Percentiles rank a stretch among this genome's conserved stretches.
Conservation (phyloP, 2,329 filamentous ascomycete species). For the Exserohilum turcica region DNA sequence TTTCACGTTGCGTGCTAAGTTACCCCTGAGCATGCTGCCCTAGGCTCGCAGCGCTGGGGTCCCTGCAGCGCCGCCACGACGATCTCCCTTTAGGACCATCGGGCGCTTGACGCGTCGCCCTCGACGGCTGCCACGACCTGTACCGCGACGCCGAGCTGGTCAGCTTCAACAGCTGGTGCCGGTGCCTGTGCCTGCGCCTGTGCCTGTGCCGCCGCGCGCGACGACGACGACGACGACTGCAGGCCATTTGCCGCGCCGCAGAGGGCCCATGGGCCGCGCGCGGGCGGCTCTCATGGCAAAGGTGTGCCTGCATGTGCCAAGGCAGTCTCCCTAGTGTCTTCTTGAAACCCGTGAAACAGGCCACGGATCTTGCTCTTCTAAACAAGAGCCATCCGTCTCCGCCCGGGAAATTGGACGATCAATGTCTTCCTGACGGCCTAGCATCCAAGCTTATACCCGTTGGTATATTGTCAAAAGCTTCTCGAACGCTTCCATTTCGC, state of each 20-base stretch:
- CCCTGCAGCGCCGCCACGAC: conserved; percentile 37
- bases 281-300: conserved; percentile 30
- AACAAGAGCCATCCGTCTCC: conserved; percentile 47
- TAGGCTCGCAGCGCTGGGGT: conserved; percentile 23
- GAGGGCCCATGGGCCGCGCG: conserved; percentile 35
- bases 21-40: conserved; percentile 26
- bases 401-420: conserved; percentile 49
- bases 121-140: neutral
- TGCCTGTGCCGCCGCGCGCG: conserved; percentile 11
- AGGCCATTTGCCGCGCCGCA: conserved; percentile 38
- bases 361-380: conserved; percentile 33
- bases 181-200: conserved; percentile 20
- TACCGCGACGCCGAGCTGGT: neutral
- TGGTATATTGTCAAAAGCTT: conserved; percentile 44
- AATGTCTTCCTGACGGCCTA: conserved; percentile 48
- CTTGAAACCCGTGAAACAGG: conserved; percentile 28
- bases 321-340: conserved; percentile 31
- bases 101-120: conserved; percentile 11
- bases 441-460: conserved; percentile 41
- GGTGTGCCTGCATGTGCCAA: conserved; percentile 45
- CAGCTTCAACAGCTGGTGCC: conserved; percentile 2
- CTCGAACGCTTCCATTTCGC: conserved; percentile 43
- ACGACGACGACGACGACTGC: conserved; percentile 13
- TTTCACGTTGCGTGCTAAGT: conserved; percentile 36
- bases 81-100: conserved; percentile 33